Evolutionary conservation across 257 asterid species (phyloP), one percentile per base, ranked within the genome.

Genomic region (Salvia miltiorrhiza): DNA sequence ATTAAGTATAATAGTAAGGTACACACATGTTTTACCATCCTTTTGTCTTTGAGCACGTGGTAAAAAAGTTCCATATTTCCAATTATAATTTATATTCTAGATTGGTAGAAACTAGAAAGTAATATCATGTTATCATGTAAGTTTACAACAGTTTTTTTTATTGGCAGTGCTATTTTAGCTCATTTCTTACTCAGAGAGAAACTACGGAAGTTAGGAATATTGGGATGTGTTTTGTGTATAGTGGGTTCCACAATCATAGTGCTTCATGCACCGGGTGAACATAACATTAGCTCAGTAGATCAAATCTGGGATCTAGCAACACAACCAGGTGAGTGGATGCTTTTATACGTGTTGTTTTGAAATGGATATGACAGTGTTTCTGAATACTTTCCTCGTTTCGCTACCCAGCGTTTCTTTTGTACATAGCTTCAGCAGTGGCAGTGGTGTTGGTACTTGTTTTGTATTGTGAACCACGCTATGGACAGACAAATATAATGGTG

Each of bases 231-330:
- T 54, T 78, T 90, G 61, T 90, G 97, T 77, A 84, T 84, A 43
- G 88, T 86, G 64, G 97, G 97, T 63, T 88, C 95, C 14, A 82
- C 70, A 4, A 70, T 90, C 61, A 88, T 90, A 53, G 97, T 90
- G 77, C 87, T 90, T 81, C 97, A 90, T 81, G 95, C 95, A 73
- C 97, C 97, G 8, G 88, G 86, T 13, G 95, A 90, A 76, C 95
- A 84, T 73, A 78, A 79, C 57, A 86, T 88, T 64, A 81, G 72
- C 79, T 90, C 97, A 59, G 95, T 88, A 26, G 95, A 90, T 60
- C 90, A 88, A 61, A 88, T 90, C 32, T 90, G 97, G 97, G 84
- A 74, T 69, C 74, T 86, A 66, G 95, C 95, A 56, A 84, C 62
- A 59, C 96, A 84, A 74, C 96, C 96, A 74, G 90, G 96, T 87